phyloP scores from a whole-genome alignment of 2,329 filamentous ascomycete species.

The Aspergillus texensis region DNA sequence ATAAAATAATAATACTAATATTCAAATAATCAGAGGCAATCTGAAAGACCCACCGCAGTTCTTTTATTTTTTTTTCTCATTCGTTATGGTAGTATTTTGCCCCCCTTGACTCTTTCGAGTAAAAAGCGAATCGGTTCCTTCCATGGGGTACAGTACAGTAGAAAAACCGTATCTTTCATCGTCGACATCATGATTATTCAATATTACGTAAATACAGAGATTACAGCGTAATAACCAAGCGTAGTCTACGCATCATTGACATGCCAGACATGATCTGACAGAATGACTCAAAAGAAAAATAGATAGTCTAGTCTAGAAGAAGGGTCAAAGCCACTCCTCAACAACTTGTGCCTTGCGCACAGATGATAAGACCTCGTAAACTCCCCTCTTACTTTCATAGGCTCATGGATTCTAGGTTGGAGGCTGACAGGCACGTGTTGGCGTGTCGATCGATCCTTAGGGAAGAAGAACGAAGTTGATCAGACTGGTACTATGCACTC shows the following conservation, averaged over 20 bases:
- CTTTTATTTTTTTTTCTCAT: not conserved
- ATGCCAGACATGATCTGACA: not conserved
- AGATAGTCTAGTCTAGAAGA: not conserved
- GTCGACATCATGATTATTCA: slow-evolving; percentile 7
- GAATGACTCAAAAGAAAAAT: slow-evolving; percentile 6
- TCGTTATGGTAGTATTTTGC: not conserved
- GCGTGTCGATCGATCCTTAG: slow-evolving; percentile 18
- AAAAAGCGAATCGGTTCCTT: not conserved
- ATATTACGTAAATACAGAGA: slow-evolving; percentile 12
- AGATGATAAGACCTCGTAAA: slow-evolving; percentile 1
- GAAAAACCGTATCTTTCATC: slow-evolving; percentile 8
- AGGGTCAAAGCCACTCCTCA: slow-evolving; percentile 1
- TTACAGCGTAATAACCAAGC: not conserved
- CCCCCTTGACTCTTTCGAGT: not conserved
- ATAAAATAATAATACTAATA: not conserved
- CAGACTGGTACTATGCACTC: not conserved
- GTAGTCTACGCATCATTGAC: not conserved
- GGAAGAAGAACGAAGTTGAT: slow-evolving; percentile 10
- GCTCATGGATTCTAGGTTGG: slow-evolving; percentile 2
- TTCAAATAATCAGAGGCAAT: not conserved
- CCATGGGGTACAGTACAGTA: not conserved
- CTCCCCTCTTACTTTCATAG: slow-evolving; percentile 8
- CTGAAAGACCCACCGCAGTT: slow-evolving; percentile 3
- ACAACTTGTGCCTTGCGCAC: not conserved
- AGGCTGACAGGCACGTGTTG: slow-evolving; percentile 23